Evolutionary conservation across 2,329 filamentous ascomycete genomes (phyloP), one percentile per base, ranked within the genome.

Genomic region (Orbilia blumenaviensis): DNA sequence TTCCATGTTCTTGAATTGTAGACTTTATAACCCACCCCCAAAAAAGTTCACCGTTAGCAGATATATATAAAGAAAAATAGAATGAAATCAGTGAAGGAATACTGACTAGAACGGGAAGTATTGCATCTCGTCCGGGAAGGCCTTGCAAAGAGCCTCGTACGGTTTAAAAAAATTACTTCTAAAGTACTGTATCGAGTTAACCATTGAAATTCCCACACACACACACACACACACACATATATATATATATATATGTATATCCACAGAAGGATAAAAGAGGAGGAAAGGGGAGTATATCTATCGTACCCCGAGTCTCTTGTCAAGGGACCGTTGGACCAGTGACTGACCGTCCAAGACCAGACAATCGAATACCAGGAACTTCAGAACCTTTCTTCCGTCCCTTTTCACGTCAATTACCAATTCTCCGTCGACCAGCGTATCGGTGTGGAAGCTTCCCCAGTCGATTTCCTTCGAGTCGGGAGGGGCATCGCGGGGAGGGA

Each of bases 331-430:
- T 78, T 90, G 88, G 85, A 93, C 93, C 27, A 96, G 85, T 66
- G 88, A 89, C 79, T 91, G 88, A 38, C 89, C 88, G 82, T 96
- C 92, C 62, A 97, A 86, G 2, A 93, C 89, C 41, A 99, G 86
- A 80, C 93, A 96, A 83, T 99, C 95, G 81, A 99, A 99, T 63
- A 97, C 93, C 44, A 97, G 88, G 82, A 92, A 99, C 72, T 91
- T 91, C 12, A 94, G 88, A 4, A 79, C 44, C 66, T 86, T 85
- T 18, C 85, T 85, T 16, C 92, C 92, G 80, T 90, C 87, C 1
- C 87, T 85, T 32, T 91, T 85, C n/a, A 86, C 88, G 82, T 99
- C 94, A 81, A 93, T 88, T 14, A 99, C 94, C 56, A 99, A 86
- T 85, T 99, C 95, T 78, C 95, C 95, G 80, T 99, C 95, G 52